Percentiles rank a stretch among this genome's conserved stretches.
These are phyloP conservation scores for Trichomonascaceae sp. DNA, from an alignment of 1,139 yeast genomes.

Conservation along the genomic window DNA sequence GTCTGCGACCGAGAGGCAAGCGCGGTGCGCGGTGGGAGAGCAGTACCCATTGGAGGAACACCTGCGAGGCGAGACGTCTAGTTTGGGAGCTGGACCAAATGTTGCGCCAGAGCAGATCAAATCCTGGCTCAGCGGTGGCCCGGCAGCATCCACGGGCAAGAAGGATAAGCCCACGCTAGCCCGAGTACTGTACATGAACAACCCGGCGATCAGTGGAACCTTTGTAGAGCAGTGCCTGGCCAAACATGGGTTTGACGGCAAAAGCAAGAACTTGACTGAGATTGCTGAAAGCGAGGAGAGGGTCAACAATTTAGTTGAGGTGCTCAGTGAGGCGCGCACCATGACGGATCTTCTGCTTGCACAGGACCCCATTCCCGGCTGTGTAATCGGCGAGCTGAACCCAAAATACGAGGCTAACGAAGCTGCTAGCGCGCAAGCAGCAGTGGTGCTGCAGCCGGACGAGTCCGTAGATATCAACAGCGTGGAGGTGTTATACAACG, in stretches of 20 bases:
- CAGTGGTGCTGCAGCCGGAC: conserved; percentile 14
- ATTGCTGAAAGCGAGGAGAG: conserved; percentile 11
- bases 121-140: conserved; percentile 9
- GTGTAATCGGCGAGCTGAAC: conserved; percentile 52
- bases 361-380: conserved; percentile 38
- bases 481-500: conserved; percentile 50
- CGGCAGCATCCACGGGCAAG: background rate
- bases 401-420: conserved; percentile 32
- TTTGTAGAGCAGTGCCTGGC: conserved; percentile 48
- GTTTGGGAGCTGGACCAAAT: conserved; percentile 1
- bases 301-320: conserved; percentile 26
- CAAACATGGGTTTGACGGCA: conserved; percentile 35
- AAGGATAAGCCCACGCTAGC: conserved; percentile 38
- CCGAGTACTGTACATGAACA: conserved; percentile 53
- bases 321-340: conserved; percentile 38
- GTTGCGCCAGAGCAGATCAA: conserved; percentile 7
- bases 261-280: conserved; percentile 12
- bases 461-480: conserved; percentile 20
- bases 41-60: conserved; percentile 35
- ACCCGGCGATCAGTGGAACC: conserved; percentile 69
- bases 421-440: conserved; percentile 18
- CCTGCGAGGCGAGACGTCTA: conserved; percentile 6
- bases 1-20: conserved; percentile 32
- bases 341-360: conserved; percentile 21
- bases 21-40: conserved; percentile 50